These are phyloP conservation scores for Wickerhamomyces xylosicus DNA, from an alignment of 805 yeast genomes.

Conservation along the genomic window DNA sequence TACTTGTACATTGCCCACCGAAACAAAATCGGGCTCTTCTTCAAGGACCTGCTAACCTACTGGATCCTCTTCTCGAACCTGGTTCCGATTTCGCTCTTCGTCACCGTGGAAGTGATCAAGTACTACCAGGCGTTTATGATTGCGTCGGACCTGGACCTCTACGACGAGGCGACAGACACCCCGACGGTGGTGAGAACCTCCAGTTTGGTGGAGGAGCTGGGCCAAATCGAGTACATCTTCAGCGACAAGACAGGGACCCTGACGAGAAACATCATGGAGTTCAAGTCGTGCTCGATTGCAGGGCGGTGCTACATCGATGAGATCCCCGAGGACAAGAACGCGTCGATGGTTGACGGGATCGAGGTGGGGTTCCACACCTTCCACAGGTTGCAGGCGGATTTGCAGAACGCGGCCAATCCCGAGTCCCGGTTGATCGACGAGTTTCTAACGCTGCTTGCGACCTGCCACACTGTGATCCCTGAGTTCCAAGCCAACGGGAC, in stretches of 20 bases:
- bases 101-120: constrained; percentile 91
- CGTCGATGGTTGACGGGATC: constrained; percentile 64
- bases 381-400: constrained; percentile 43
- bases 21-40: constrained; percentile 60
- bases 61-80: constrained; percentile 95
- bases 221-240: constrained; percentile 92
- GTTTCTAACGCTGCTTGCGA: constrained; percentile 74
- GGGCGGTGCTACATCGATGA: constrained; percentile 82
- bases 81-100: constrained; percentile 96
- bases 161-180: constrained; percentile 77
- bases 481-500: constrained; percentile 55
- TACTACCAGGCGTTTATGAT: constrained; percentile 93
- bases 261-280: constrained; percentile 95
- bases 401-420: constrained; percentile 31
- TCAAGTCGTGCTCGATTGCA: constrained; percentile 85
- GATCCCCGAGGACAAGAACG: constrained; percentile 84
- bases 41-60: constrained; percentile 79
- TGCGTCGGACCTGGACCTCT: constrained; percentile 90
- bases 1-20: constrained; percentile 65
- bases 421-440: constrained; percentile 51
- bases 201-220: constrained; percentile 90
- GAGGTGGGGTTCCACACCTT: constrained; percentile 74
- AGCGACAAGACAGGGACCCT: constrained; percentile 97
- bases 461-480: constrained; percentile 97
- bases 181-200: constrained; percentile 95